Evolutionary conservation across 2,329 filamentous ascomycete species (phyloP).

Genomic region (Huntiella abstrusa): DNA sequence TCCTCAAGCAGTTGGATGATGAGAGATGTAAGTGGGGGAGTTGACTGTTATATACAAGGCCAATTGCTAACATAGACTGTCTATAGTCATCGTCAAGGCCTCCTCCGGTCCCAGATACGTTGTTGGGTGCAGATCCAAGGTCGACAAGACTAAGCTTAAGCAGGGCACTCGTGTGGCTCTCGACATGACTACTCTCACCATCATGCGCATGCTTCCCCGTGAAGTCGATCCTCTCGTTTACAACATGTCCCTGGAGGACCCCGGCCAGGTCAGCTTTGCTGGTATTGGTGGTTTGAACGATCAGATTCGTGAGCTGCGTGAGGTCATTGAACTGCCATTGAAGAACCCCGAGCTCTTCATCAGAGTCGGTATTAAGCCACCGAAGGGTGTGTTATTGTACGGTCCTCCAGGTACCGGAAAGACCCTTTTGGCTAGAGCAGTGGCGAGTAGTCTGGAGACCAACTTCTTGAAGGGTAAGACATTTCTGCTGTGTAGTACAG

Average conservation of each 20-base stretch:
- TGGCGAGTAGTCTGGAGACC: constrained; percentile 89
- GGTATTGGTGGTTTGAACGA: constrained; percentile 97
- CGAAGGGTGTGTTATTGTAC: constrained; percentile 91
- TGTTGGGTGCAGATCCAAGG: constrained; percentile 93
- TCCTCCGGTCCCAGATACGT: constrained; percentile 96
- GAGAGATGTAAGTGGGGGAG: constrained; percentile 63
- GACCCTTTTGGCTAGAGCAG: constrained; percentile 81
- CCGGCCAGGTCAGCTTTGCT: constrained; percentile 90
- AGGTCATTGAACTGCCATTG: constrained; percentile 92
- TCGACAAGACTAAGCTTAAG: constrained; percentile 93
- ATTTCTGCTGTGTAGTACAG: not conserved
- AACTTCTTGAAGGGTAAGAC: constrained; percentile 85
- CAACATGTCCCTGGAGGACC: constrained; percentile 99
- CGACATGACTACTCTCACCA: constrained; percentile 98
- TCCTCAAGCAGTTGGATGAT: constrained; percentile 95
- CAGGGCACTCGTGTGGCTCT: constrained; percentile 94
- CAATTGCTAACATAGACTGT: not conserved
- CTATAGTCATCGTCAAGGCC: constrained; percentile 85
- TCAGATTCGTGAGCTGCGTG: constrained; percentile 89
- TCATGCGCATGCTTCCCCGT: constrained; percentile 98
- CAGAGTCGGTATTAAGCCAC: constrained; percentile 94
- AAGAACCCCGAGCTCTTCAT: constrained; percentile 98
- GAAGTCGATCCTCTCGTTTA: constrained; percentile 98
- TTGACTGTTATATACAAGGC: constrained; percentile 12
- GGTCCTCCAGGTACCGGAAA: constrained; percentile 94